phyloP scores from a whole-genome alignment of 768 basidiomycete species.

The Termitomyces sp. region DNA sequence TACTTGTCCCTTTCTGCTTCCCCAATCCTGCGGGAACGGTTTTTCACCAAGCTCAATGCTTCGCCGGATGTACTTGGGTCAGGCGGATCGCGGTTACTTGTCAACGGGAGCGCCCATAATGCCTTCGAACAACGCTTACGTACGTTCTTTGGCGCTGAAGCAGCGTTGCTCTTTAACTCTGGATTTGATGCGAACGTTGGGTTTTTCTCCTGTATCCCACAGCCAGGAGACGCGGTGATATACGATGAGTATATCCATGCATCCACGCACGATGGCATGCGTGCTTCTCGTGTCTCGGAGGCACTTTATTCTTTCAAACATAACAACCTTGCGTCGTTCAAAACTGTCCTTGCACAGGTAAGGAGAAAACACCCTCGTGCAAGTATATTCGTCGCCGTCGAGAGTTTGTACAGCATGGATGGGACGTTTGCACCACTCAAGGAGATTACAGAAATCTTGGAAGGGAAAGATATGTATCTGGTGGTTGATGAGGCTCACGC shows the following conservation, averaged over 20 bases:
- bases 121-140: slow-evolving; percentile 69
- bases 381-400: slow-evolving; percentile 78
- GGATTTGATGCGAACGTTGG: slow-evolving; percentile 92
- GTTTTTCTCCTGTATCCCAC: slow-evolving; percentile 80
- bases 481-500: slow-evolving; percentile 94
- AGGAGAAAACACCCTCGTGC: slow-evolving; percentile 32
- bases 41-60: slow-evolving; percentile 49
- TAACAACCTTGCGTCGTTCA: slow-evolving; percentile 59
- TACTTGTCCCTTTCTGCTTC: slow-evolving; percentile 82
- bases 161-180: slow-evolving; percentile 85
- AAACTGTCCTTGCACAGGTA: slow-evolving; percentile 39
- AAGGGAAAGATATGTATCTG: slow-evolving; percentile 64
- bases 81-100: slow-evolving; percentile 82
- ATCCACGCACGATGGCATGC: slow-evolving; percentile 86
- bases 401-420: slow-evolving; percentile 95
- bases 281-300: slow-evolving; percentile 49
- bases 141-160: slow-evolving; percentile 54
- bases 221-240: slow-evolving; percentile 70
- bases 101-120: slow-evolving; percentile 68
- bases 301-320: slow-evolving; percentile 59
- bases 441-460: slow-evolving; percentile 60
- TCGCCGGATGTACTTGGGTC: slow-evolving; percentile 75
- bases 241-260: slow-evolving; percentile 91
- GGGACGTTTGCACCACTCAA: slow-evolving; percentile 81
- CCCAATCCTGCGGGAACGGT: slow-evolving; percentile 46